phyloP scores from a whole-genome alignment of 306 rosid genomes.

The Cajanus cajan region DNA sequence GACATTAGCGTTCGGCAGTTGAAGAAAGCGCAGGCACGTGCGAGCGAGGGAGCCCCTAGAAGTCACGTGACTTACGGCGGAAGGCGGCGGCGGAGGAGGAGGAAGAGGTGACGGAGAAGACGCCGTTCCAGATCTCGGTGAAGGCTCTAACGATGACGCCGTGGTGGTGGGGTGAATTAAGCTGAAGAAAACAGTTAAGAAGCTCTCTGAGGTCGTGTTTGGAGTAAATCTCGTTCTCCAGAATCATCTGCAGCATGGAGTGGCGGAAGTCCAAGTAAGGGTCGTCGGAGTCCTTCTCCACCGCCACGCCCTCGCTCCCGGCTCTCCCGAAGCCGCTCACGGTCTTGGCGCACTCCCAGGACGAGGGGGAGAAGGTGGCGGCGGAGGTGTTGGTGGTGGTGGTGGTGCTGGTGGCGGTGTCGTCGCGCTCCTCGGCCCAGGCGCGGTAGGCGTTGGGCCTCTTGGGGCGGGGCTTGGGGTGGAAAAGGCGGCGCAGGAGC shows the following conservation, averaged over 20 bases:
- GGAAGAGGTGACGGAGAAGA: constrained; percentile 51
- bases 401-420: constrained; percentile 4
- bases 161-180: constrained; percentile 74
- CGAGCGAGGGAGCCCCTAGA: constrained; percentile 20
- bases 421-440: constrained; percentile 26
- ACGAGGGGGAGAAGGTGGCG: constrained; percentile 40
- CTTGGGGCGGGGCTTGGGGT: constrained; percentile 49
- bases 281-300: constrained; percentile 90
- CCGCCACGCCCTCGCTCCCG: constrained; percentile 81
- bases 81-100: background rate
- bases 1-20: no score
- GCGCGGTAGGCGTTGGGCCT: constrained; percentile 20
- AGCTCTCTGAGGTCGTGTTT: constrained; percentile 76
- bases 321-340: constrained; percentile 59
- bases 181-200: constrained; percentile 78
- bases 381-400: constrained; percentile 21
- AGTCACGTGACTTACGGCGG: constrained; percentile 54
- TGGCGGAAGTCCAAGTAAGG: constrained; percentile 84
- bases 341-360: constrained; percentile 15
- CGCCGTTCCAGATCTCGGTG: constrained; percentile 91
- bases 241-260: constrained; percentile 91
- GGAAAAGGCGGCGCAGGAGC: constrained; percentile 48
- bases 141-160: constrained; percentile 76
- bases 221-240: constrained; percentile 85
- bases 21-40: no score